Evolutionary conservation across 305 asterid species (phyloP).

Genomic region (Caryopteris hybrid): DNA sequence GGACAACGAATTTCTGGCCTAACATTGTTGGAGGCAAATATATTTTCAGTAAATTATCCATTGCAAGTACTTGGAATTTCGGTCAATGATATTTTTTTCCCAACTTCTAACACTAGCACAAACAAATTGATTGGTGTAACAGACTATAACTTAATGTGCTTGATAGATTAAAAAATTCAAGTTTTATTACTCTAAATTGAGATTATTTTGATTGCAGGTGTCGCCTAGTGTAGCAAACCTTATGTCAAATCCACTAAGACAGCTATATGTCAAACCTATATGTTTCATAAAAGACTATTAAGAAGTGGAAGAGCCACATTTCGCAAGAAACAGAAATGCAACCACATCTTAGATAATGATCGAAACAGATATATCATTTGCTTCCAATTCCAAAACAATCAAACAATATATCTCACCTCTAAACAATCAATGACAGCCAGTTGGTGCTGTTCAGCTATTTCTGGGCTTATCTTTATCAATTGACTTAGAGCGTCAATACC

Average conservation of each 20-base stretch:
- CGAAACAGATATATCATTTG: conserved; percentile 2
- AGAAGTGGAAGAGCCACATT: neutral
- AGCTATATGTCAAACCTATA: neutral
- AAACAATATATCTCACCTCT: conserved; percentile 57
- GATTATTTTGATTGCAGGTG: neutral
- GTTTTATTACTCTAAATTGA: neutral
- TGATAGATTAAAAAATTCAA: neutral
- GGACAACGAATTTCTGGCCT: neutral
- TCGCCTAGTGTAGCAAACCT: neutral
- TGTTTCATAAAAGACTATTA: conserved; percentile 1
- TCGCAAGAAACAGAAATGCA: neutral
- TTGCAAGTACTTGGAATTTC: neutral
- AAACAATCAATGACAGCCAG: conserved; percentile 97
- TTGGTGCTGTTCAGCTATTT: conserved; percentile 97
- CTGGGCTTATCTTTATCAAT: conserved; percentile 91
- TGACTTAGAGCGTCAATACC: conserved; percentile 99
- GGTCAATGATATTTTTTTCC: neutral
- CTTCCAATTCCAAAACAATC: conserved; percentile 6
- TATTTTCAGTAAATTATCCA: neutral
- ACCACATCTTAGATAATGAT: conserved; percentile 8
- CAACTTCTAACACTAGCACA: neutral
- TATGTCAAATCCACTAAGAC: neutral
- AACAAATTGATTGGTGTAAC: neutral
- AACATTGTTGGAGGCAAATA: neutral
- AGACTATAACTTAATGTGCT: neutral